Evolutionary conservation across 1,139 yeast species (phyloP).

Genomic region (Lodderomyces pseudojiufengensis): DNA sequence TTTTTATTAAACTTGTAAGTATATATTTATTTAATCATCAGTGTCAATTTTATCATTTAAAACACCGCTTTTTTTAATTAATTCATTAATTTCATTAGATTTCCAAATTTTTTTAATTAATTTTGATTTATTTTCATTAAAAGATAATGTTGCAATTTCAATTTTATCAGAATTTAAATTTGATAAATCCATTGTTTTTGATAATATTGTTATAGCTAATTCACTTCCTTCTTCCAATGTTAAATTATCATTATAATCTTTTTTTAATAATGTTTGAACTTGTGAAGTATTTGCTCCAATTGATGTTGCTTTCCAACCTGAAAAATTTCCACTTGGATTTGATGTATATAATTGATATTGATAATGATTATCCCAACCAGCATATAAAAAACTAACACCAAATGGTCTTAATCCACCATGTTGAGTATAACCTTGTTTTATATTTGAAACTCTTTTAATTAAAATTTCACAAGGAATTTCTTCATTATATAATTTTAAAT

Average conservation of each 20-base stretch:
- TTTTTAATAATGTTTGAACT: constrained; percentile 92
- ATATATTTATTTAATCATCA: constrained; percentile 14
- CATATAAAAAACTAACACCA: constrained; percentile 94
- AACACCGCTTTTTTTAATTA: constrained; percentile 73
- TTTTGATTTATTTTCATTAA: constrained; percentile 52
- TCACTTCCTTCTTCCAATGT: constrained; percentile 76
- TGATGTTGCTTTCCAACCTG: constrained; percentile 98
- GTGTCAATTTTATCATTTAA: constrained; percentile 41
- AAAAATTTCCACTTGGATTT: constrained; percentile 95
- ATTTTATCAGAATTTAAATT: constrained; percentile 62
- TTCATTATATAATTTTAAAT: constrained; percentile 81
- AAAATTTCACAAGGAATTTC: constrained; percentile 89
- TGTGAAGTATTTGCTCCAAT: constrained; percentile 96
- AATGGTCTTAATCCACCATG: constrained; percentile 98
- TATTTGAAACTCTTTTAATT: constrained; percentile 85
- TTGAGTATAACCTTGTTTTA: constrained; percentile 97
- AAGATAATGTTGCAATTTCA: constrained; percentile 74
- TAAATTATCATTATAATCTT: constrained; percentile 86
- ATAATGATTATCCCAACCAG: constrained; percentile 89
- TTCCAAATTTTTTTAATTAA: constrained; percentile 73
- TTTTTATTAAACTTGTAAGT: too few relatives aligned
- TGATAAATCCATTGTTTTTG: constrained; percentile 91
- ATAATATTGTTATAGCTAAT: constrained; percentile 84
- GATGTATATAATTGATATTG: constrained; percentile 92
- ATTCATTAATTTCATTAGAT: constrained; percentile 68